Evolutionary conservation across 768 basidiomycete genomes (phyloP).

Genomic region (Artomyces pyxidatus): DNA sequence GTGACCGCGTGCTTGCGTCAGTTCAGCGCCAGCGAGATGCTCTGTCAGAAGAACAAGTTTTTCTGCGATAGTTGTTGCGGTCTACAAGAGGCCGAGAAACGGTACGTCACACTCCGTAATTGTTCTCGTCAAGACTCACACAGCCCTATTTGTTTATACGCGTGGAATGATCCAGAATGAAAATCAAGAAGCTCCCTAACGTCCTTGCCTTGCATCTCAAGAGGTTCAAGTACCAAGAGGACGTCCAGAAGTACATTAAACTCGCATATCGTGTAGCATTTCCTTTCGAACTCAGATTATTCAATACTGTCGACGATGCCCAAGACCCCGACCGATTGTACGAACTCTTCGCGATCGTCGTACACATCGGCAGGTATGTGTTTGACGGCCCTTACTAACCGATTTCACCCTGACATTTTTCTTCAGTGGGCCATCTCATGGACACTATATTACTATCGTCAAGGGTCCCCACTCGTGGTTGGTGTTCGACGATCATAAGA

Average conservation of each 20-base stretch:
- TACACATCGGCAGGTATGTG: conserved; percentile 96
- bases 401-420: conserved; percentile 4
- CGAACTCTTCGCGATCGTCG: conserved; percentile 91
- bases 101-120: conserved; percentile 39
- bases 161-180: too few relatives aligned
- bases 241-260: conserved; percentile 85
- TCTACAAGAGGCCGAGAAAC: conserved; percentile 95
- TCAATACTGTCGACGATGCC: conserved; percentile 94
- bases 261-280: conserved; percentile 95
- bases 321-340: conserved; percentile 89
- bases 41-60: conserved; percentile 97
- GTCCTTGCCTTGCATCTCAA: conserved; percentile 94
- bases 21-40: conserved; percentile 97
- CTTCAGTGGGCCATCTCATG: conserved; percentile 90
- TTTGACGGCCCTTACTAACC: not conserved
- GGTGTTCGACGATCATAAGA: conserved; percentile 92
- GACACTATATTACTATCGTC: conserved; percentile 95
- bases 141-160: too few relatives aligned
- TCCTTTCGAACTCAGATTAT: conserved; percentile 87
- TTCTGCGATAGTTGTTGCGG: conserved; percentile 97
- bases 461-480: conserved; percentile 79
- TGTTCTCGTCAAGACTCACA: too few relatives aligned
- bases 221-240: conserved; percentile 98
- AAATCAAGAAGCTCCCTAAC: conserved; percentile 94
- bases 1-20: conserved; percentile 93